phyloP scores from a whole-genome alignment of 2,329 filamentous ascomycete genomes.

The Arthrobotrys musiformis region DNA sequence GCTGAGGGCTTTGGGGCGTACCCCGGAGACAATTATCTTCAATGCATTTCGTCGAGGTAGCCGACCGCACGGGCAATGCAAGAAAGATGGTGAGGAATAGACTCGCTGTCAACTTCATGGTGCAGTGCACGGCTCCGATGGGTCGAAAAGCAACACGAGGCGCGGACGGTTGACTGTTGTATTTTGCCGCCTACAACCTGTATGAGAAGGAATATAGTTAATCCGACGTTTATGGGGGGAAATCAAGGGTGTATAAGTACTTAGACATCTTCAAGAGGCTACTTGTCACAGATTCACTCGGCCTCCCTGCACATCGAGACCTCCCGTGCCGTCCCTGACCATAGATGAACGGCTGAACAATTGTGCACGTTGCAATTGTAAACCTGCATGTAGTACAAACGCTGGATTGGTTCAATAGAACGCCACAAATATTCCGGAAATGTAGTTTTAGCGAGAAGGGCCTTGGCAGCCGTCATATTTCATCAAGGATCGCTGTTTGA shows the following conservation, averaged over 20 bases:
- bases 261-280: neutral
- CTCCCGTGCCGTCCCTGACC: neutral
- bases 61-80: neutral
- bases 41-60: constrained; percentile 3
- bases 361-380: neutral
- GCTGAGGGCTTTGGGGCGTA: neutral
- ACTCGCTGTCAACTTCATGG: neutral
- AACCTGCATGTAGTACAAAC: constrained; percentile 9
- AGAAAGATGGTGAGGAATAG: neutral
- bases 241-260: neutral
- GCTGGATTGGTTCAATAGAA: neutral
- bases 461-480: neutral
- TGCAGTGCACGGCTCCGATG: too few species aligned
- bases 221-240: neutral
- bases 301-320: neutral
- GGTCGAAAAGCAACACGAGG: neutral
- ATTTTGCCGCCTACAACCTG: neutral
- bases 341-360: neutral
- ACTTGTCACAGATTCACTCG: neutral
- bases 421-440: neutral
- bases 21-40: constrained; percentile 13
- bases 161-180: neutral
- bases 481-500: too few species aligned
- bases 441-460: constrained; percentile 1
- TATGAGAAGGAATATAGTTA: neutral